Conservation (phyloP, 2,329 filamentous ascomycete species). For the Mollisia scopiformis region DNA sequence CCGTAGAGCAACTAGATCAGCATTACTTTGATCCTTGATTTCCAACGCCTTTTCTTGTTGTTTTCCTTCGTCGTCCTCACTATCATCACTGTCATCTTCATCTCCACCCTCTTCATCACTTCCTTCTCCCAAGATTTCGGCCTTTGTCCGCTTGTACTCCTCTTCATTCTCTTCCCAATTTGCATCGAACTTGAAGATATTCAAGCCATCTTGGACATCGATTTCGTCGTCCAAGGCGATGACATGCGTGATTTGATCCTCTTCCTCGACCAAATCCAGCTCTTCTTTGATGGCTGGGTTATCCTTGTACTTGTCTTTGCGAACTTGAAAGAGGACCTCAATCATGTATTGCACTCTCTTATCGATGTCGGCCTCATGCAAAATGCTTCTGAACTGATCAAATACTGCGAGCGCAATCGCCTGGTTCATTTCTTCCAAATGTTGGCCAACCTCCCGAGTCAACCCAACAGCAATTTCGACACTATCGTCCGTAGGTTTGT, state of each 20-base stretch:
- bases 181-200: slow-evolving; percentile 93
- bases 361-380: slow-evolving; percentile 96
- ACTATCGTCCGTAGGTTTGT: slow-evolving; percentile 96
- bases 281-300: slow-evolving; percentile 90
- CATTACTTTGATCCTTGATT: slow-evolving; percentile 97
- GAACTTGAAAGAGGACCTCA: slow-evolving; percentile 93
- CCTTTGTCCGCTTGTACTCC: slow-evolving; percentile 86
- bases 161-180: slow-evolving; percentile 91
- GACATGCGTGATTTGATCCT: slow-evolving; percentile 95
- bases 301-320: slow-evolving; percentile 96
- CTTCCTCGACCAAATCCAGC: slow-evolving; percentile 92
- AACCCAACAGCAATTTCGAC: slow-evolving; percentile 96
- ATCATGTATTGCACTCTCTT: slow-evolving; percentile 99
- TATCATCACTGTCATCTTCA: slow-evolving; percentile 65
- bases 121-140: slow-evolving; percentile 92
- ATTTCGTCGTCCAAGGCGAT: slow-evolving; percentile 82
- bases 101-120: slow-evolving; percentile 79
- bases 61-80: slow-evolving; percentile 72
- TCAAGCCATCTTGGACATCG: slow-evolving; percentile 83
- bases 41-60: slow-evolving; percentile 83
- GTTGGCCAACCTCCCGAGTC: slow-evolving; percentile 90
- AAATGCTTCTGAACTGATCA: slow-evolving; percentile 91
- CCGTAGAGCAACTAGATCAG: slow-evolving; percentile 89
- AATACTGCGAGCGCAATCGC: slow-evolving; percentile 89
- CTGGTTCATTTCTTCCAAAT: slow-evolving; percentile 92